These are phyloP conservation scores for Podospora pseudocomata DNA, from an alignment of 495 filamentous ascomycete species.

Conservation along the genomic window DNA sequence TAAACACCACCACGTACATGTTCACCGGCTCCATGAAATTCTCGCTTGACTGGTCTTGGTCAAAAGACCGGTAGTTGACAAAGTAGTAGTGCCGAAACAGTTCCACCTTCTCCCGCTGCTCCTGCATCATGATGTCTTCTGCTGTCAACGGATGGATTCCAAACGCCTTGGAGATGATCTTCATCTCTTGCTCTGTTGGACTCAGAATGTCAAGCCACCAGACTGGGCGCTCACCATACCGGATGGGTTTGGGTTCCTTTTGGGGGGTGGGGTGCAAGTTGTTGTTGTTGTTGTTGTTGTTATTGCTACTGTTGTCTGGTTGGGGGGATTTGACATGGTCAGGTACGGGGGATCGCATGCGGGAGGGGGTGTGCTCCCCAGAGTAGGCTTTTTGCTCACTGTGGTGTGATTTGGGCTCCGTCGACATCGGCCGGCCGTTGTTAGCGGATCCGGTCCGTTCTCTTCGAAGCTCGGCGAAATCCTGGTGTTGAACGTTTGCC, in stretches of 20 bases:
- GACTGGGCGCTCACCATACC: conserved; percentile 83
- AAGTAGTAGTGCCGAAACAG: conserved; percentile 97
- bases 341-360: neutral
- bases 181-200: conserved; percentile 91
- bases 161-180: conserved; percentile 84
- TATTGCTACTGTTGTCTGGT: conserved; percentile 13
- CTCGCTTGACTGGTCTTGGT: conserved; percentile 83
- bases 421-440: neutral
- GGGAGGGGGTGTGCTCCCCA: conserved; percentile 18
- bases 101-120: conserved; percentile 96
- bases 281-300: neutral
- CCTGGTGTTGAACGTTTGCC: conserved; percentile 15
- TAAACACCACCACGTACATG: conserved; percentile 96
- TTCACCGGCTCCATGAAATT: conserved; percentile 93
- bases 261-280: conserved; percentile 21
- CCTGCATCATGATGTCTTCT: conserved; percentile 96
- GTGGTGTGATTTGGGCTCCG: neutral
- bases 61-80: conserved; percentile 94
- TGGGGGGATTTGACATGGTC: conserved; percentile 26
- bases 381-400: conserved; percentile 16
- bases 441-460: conserved; percentile 17
- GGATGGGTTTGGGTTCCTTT: conserved; percentile 48
- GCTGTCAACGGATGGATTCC: conserved; percentile 91
- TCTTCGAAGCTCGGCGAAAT: conserved; percentile 20
- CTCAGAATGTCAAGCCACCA: conserved; percentile 94